Evolutionary conservation across 2,329 filamentous ascomycete genomes (phyloP), one percentile per base, ranked within the genome.

Genomic region (Trichoderma sp.): DNA sequence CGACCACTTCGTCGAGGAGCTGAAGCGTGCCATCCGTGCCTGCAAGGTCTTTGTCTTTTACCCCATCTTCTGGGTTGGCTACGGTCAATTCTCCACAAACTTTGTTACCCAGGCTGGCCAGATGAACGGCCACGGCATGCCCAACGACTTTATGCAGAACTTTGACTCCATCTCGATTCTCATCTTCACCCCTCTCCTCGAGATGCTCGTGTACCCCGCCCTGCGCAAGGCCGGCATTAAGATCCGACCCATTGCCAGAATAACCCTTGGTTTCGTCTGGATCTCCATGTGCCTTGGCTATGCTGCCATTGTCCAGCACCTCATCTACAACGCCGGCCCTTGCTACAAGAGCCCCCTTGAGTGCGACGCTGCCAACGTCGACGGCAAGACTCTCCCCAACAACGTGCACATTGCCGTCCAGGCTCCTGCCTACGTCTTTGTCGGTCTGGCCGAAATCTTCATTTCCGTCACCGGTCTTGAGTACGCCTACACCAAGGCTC

Each of bases 401-500:
- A 80, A 86, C 63, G 85, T 91, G 38, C 87, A 90, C 78, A 89
- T 91, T 53, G 88, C 88, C 80, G 82, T 92, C 50, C 86, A 87
- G 78, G 81, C 84, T 0, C 85, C 91, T 14, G 91, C 89, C 35
- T 89, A 90, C 24, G 81, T 92, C 65, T 85, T 91, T 64, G 89
- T 91, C 33, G 90, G 88, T 24, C 82, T 90, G 16, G 86, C 89
- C 0, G 90, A 92, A 81, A 91, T 92, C 75, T 89, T 92, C 79
- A 89, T 90, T 64, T 92, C 90, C 12, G 91, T 94, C 76, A 93
- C 92, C 1, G 90, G 90, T 76, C 88, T 93, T 12, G 93, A 94
- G 81, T 94, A 94, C 78, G 92, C 92, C 21, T 94, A 91, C 83
- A 93, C 91, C 80, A 93, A 94, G 83, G 92, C 93, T 0, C 92